These are phyloP conservation scores for Mycena kentingensis DNA, from an alignment of 768 basidiomycete genomes.

Conservation along the genomic window DNA sequence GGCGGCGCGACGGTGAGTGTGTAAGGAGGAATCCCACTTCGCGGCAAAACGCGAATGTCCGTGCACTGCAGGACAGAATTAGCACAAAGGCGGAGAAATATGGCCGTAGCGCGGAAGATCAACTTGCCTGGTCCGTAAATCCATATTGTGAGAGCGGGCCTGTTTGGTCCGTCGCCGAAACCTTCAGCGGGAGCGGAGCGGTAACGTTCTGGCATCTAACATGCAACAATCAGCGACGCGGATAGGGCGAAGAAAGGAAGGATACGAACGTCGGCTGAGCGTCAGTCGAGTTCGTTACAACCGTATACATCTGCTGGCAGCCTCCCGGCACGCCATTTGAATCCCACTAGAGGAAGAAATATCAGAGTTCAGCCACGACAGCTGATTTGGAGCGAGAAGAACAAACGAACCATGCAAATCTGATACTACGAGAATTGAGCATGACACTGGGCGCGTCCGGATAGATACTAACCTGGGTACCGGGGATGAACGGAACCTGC, in stretches of 20 bases:
- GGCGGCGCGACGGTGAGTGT: constrained; percentile 54
- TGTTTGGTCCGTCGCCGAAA: constrained; percentile 35
- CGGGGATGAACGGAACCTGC: constrained; percentile 51
- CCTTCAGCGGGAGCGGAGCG: constrained; percentile 33
- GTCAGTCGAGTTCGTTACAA: constrained; percentile 43
- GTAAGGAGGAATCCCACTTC: constrained; percentile 49
- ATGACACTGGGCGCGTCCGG: background rate
- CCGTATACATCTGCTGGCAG: constrained; percentile 51
- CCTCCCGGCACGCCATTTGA: constrained; percentile 51
- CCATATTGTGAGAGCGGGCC: constrained; percentile 48
- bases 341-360: constrained; percentile 40
- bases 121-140: constrained; percentile 46
- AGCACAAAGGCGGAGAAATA: background rate
- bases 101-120: background rate
- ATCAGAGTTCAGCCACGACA: background rate
- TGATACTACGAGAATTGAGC: constrained; percentile 42
- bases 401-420: constrained; percentile 54
- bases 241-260: background rate
- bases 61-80: constrained; percentile 40
- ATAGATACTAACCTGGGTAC: constrained; percentile 36
- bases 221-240: background rate
- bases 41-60: constrained; percentile 45
- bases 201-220: constrained; percentile 42
- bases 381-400: background rate
- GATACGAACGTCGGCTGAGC: constrained; percentile 31